A percentile compares a stretch with the other conserved stretches of the same genome.
These are phyloP conservation scores for Pseudogymnoascus sp. DNA, from an alignment of 2,329 filamentous ascomycete genomes.

Conservation along the genomic window DNA sequence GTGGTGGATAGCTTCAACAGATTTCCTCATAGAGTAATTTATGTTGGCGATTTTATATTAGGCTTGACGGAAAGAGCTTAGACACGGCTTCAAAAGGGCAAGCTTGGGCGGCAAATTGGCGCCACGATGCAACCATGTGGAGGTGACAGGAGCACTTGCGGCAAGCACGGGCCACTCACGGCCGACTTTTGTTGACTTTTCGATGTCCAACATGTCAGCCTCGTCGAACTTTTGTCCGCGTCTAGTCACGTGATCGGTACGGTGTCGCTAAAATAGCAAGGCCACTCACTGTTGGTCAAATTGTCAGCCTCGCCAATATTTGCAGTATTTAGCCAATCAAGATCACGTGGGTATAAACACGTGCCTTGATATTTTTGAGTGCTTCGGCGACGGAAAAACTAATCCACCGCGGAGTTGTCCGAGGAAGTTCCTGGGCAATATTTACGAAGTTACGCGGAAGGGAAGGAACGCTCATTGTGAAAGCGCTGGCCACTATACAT, in stretches of 20 bases:
- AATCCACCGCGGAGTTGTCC: neutral
- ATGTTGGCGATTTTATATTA: neutral
- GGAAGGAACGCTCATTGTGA: slow-evolving; percentile 3
- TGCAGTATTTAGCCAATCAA: too few relatives aligned
- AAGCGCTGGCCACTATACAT: neutral
- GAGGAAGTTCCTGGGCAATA: slow-evolving; percentile 3
- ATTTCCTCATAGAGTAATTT: slow-evolving; percentile 1
- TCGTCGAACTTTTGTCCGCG: neutral
- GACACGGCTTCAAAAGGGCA: neutral
- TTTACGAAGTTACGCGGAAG: slow-evolving; percentile 2
- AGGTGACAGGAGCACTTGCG: neutral
- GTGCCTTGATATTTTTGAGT: neutral
- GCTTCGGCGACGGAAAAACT: neutral
- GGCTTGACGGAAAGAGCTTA: neutral
- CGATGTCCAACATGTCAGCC: neutral
- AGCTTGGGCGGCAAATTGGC: slow-evolving; percentile 7
- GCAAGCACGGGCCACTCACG: neutral
- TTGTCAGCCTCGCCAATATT: neutral
- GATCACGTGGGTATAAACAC: neutral
- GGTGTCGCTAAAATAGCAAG: neutral
- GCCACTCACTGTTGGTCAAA: neutral
- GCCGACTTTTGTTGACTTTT: neutral
- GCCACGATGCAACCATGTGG: neutral
- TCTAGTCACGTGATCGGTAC: neutral
- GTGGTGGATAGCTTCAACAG: neutral